Base-by-base conservation (phyloP, 768 basidiomycete genomes). In the Amyloporia xantha region DNA sequence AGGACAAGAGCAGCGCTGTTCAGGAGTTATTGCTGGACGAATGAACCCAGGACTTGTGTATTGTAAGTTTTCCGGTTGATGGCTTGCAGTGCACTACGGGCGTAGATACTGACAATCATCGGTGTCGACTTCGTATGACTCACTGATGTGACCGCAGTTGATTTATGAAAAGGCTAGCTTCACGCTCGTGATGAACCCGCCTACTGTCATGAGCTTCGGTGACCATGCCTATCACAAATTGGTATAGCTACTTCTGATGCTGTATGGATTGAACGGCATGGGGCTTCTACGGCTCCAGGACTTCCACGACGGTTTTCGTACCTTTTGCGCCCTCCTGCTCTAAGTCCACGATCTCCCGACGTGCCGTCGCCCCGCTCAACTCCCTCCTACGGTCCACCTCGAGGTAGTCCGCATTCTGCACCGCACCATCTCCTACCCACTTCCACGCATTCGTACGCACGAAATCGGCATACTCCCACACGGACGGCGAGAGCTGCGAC, bases 401-500 rank as follows among this genome's bases (percentile, higher is more conserved):
- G n/a, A 56, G 64, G 49, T 74, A 78, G 48, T 78, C 71, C 17
- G 58, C 50, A 3, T 71, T 70, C 27, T 58, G 52, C 19, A 59
- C 50, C 17, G 68, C 65, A 5, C 57, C 77, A 7, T 60, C 53
- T 0, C 78, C 79, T 33, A 85, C 74, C 91, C 92, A 94, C 49
- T 84, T 84, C 74, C 79, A 79, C 2, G 87, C 82, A 54, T 81
- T 86, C 25, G 86, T 76, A 58, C 68, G 66, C 25, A 95, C 73
- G 59, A 96, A 96, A 2, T 81, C 77, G n/a, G 81, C 79, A 59
- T 85, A 93, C 0, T 81, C 76, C 94, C 94, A 98, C 3, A 88
- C 66, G 25, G 72, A 70, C 0, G 78, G 69, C 21, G 77, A 69
- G 6, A 97, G 68, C 5, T 64, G 52, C 0, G 57, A 54, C 5